Conservation (phyloP, 495 filamentous ascomycete genomes). For the Evernia prunastri region DNA sequence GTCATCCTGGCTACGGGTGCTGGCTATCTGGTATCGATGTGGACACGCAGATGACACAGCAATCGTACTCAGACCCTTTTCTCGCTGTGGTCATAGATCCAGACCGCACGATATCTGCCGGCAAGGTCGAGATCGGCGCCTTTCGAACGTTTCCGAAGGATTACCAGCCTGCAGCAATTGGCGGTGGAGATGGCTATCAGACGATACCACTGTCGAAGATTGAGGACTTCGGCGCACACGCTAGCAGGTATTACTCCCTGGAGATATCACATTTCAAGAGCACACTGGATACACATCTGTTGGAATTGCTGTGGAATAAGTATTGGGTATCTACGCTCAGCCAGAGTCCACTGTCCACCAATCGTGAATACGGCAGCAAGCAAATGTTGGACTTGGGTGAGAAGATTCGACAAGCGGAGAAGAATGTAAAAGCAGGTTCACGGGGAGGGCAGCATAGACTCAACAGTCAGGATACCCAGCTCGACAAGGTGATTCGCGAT, state of each 20-base stretch:
- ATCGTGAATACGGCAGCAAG: conserved; percentile 86
- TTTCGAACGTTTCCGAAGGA: conserved; percentile 85
- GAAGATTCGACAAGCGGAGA: conserved; percentile 63
- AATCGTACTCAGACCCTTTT: conserved; percentile 79
- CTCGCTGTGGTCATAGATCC: conserved; percentile 96
- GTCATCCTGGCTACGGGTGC: conserved; percentile 95
- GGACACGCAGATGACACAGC: conserved; percentile 74
- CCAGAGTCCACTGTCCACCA: conserved; percentile 86
- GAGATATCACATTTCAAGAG: conserved; percentile 92
- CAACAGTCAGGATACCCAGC: conserved; percentile 48
- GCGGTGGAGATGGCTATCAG: conserved; percentile 50
- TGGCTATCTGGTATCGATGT: conserved; percentile 98
- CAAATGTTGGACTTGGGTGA: conserved; percentile 83
- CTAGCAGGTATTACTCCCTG: conserved; percentile 79
- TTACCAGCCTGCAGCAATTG: conserved; percentile 53
- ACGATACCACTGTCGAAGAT: conserved; percentile 85
- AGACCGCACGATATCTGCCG: conserved; percentile 88
- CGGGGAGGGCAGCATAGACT: conserved; percentile 26
- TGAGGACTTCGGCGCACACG: conserved; percentile 93
- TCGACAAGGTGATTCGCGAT: conserved; percentile 75
- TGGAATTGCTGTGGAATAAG: conserved; percentile 95
- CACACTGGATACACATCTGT: conserved; percentile 73
- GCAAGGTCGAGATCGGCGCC: conserved; percentile 95
- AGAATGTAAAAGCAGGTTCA: conserved; percentile 37
- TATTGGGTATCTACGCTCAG: conserved; percentile 99